Conservation (phyloP, 1,284 basidiomycete genomes). For the Abortiporus biennis region DNA sequence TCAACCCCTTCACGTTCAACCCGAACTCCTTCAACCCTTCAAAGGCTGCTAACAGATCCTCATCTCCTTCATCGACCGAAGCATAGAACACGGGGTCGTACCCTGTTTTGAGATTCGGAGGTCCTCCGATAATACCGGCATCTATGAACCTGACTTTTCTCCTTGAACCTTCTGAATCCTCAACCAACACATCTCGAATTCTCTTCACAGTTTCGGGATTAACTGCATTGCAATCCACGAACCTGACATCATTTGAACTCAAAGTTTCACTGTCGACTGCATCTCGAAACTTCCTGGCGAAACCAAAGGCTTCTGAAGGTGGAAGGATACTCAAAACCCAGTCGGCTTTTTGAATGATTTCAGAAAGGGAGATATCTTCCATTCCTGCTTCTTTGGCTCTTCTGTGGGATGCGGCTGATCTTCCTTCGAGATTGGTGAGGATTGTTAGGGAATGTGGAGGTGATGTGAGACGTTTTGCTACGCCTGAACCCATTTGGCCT, state of each 20-base stretch:
- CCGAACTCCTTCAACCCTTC: constrained; percentile 35
- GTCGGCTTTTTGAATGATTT: constrained; percentile 36
- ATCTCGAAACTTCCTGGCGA: constrained; percentile 38
- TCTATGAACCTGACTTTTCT: constrained; percentile 44
- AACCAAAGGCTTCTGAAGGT: constrained; percentile 43
- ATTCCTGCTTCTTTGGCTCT: constrained; percentile 50
- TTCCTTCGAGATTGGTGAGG: constrained; percentile 43
- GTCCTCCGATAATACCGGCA: constrained; percentile 53
- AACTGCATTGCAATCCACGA: constrained; percentile 58
- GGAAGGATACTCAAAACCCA: constrained; percentile 55
- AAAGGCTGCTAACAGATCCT: constrained; percentile 35
- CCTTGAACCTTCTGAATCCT: too few species aligned
- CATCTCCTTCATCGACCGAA: constrained; percentile 32
- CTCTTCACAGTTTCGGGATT: constrained; percentile 42
- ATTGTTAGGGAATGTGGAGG: constrained; percentile 44
- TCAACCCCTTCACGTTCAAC: constrained; percentile 38
- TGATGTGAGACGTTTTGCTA: constrained; percentile 33
- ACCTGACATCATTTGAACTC: constrained; percentile 15
- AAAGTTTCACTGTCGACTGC: constrained; percentile 12
- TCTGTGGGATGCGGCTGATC: constrained; percentile 38
- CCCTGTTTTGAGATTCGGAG: constrained; percentile 37
- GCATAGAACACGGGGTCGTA: constrained; percentile 54
- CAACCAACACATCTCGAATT: constrained; percentile 40
- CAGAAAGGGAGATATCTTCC: constrained; percentile 37
- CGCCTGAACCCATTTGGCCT: constrained; percentile 37